These are phyloP conservation scores for Thalassiosira mediterranea DNA, from an alignment of 352 stramenopile genomes.

Conservation along the genomic window DNA sequence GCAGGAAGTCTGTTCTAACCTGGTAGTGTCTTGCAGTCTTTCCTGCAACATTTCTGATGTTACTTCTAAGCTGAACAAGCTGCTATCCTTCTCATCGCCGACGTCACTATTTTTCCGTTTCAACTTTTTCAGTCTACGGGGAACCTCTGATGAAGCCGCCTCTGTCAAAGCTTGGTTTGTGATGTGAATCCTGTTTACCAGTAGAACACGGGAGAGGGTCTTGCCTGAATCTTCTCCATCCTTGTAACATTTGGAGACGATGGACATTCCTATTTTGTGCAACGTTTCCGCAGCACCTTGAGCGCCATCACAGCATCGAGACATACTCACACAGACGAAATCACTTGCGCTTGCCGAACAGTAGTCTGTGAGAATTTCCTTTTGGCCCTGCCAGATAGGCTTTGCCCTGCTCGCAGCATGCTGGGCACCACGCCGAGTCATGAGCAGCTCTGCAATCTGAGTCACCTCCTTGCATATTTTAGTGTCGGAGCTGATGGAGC, in stretches of 20 bases:
- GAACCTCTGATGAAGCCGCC: slow-evolving; percentile 74
- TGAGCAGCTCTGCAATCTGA: slow-evolving; percentile 68
- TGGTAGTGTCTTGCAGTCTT: no score
- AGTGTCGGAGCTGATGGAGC: slow-evolving; percentile 62
- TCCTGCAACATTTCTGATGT: slow-evolving; percentile 41
- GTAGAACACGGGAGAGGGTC: slow-evolving; percentile 64
- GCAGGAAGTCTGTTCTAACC: slow-evolving; percentile 10
- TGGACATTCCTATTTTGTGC: no score
- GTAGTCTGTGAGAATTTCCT: slow-evolving; percentile 75
- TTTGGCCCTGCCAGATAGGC: slow-evolving; percentile 80
- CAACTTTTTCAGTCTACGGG: slow-evolving; percentile 57
- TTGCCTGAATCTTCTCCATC: slow-evolving; percentile 83
- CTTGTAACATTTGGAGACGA: no score
- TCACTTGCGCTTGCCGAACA: slow-evolving; percentile 56
- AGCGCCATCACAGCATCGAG: slow-evolving; percentile 22
- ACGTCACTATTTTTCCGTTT: slow-evolving; percentile 35
- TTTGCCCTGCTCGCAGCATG: slow-evolving; percentile 64
- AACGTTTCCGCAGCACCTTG: slow-evolving; percentile 16
- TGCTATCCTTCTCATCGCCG: slow-evolving; percentile 8
- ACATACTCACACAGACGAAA: slow-evolving; percentile 26
- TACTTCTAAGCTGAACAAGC: slow-evolving; percentile 65
- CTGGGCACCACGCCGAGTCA: slow-evolving; percentile 65
- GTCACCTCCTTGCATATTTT: slow-evolving; percentile 82
- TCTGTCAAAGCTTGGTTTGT: slow-evolving; percentile 70
- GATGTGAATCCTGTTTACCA: slow-evolving; percentile 71